phyloP scores from a whole-genome alignment of 345 rosid species.

The Orychophragmus violaceus region DNA sequence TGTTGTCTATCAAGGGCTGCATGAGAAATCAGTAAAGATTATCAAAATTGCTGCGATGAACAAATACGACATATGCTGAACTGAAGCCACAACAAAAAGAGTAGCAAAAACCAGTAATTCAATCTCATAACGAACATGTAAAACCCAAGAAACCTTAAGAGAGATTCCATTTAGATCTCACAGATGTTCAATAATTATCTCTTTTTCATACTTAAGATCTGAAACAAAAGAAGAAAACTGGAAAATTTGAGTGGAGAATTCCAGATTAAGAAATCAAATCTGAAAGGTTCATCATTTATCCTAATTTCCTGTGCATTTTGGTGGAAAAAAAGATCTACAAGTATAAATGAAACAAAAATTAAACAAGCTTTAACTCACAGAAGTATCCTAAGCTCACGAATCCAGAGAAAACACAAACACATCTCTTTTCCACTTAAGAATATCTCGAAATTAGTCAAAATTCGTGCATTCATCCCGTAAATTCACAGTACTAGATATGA shows the following conservation, averaged over 20 bases:
- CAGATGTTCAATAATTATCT: neutral
- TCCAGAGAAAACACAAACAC: too few relatives aligned
- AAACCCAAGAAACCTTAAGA: neutral
- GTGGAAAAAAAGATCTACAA: too few relatives aligned
- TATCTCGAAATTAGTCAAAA: neutral
- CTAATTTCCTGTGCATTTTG: too few relatives aligned
- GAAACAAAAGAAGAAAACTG: too few relatives aligned
- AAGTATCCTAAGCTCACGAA: too few relatives aligned
- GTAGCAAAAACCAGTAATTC: neutral
- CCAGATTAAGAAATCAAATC: too few relatives aligned
- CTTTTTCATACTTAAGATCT: too few relatives aligned
- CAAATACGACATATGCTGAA: neutral
- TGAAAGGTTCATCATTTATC: too few relatives aligned
- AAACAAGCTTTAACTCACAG: too few relatives aligned
- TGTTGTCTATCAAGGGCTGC: constrained; percentile 8
- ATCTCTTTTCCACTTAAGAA: neutral
- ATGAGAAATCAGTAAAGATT: neutral
- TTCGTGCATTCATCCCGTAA: neutral
- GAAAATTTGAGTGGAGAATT: too few relatives aligned
- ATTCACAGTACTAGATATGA: too few relatives aligned
- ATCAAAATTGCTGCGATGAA: neutral
- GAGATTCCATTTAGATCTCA: neutral
- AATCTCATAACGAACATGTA: neutral
- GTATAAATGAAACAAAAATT: too few relatives aligned
- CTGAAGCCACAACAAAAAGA: neutral